These are phyloP conservation scores for Fusarium beomiforme DNA, from an alignment of 2,329 filamentous ascomycete species.

Conservation along the genomic window DNA sequence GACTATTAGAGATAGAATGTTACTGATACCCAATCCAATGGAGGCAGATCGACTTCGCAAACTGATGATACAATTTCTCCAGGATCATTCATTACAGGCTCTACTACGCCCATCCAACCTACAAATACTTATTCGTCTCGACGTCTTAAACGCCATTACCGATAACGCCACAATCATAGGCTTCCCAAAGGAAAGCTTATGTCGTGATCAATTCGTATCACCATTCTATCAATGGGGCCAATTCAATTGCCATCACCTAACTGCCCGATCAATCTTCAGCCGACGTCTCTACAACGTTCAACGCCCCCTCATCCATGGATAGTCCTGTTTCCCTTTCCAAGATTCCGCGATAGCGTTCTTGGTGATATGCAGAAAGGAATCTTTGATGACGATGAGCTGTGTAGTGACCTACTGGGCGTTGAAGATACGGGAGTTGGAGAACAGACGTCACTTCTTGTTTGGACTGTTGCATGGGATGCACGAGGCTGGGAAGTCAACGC, in stretches of 20 bases:
- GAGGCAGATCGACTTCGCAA: background rate
- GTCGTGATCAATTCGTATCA: background rate
- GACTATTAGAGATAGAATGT: rapidly evolving
- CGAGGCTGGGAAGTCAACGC: background rate
- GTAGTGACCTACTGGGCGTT: background rate
- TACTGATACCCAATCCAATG: background rate
- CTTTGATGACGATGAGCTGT: background rate
- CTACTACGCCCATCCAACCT: background rate
- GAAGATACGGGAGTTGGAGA: background rate
- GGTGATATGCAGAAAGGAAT: background rate
- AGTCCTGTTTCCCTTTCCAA: background rate
- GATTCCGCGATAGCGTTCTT: background rate
- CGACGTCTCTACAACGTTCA: background rate
- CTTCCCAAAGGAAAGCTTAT: background rate
- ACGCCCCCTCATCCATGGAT: background rate
- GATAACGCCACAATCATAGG: background rate
- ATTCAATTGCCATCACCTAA: background rate
- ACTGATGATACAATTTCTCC: background rate
- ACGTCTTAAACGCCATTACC: background rate
- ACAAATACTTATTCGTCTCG: background rate
- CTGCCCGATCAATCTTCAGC: background rate
- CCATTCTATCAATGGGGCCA: background rate
- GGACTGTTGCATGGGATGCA: background rate
- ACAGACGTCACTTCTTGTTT: background rate
- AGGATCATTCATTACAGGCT: background rate